Percentiles rank a stretch among this genome's conserved stretches.
phyloP scores from a whole-genome alignment of 371 early-diverging fungal genomes.

The Basidiobolus meristosporus region DNA sequence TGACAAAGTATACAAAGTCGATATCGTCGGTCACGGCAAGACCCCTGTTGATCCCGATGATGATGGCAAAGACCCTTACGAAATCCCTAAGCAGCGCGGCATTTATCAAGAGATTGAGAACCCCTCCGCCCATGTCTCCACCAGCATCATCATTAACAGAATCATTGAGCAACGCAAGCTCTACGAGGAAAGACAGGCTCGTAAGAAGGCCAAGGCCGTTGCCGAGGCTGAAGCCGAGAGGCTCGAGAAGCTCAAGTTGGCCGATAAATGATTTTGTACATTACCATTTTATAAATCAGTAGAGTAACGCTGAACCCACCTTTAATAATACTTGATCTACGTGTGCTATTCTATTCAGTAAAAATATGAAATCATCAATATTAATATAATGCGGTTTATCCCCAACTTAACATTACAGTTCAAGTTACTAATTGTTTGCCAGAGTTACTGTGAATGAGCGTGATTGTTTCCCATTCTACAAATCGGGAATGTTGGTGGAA shows the following conservation, averaged over 20 bases:
- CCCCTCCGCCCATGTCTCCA: conserved; percentile 52
- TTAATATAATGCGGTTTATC: too few species aligned
- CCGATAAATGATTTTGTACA: too few species aligned
- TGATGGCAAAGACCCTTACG: conserved; percentile 69
- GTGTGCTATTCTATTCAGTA: too few species aligned
- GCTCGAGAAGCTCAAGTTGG: background rate
- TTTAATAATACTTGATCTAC: too few species aligned
- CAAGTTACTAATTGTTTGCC: too few species aligned
- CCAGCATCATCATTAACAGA: conserved; percentile 65
- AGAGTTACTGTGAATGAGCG: too few species aligned
- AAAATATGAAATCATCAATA: too few species aligned
- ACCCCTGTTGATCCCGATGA: conserved; percentile 35
- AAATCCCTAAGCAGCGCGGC: conserved; percentile 43
- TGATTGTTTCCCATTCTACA: too few species aligned
- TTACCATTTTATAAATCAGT: too few species aligned
- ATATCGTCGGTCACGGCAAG: conserved; percentile 58
- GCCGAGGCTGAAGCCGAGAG: conserved; percentile 41
- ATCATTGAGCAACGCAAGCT: conserved; percentile 67
- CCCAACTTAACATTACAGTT: too few species aligned
- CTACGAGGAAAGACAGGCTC: conserved; percentile 59
- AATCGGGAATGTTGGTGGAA: too few species aligned
- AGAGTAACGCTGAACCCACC: too few species aligned
- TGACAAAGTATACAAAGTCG: conserved; percentile 61
- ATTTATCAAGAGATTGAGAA: conserved; percentile 61
- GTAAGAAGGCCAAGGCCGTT: conserved; percentile 45